Evolutionary conservation across 768 basidiomycete species (phyloP).

Genomic region (Gautieria morchelliformis): DNA sequence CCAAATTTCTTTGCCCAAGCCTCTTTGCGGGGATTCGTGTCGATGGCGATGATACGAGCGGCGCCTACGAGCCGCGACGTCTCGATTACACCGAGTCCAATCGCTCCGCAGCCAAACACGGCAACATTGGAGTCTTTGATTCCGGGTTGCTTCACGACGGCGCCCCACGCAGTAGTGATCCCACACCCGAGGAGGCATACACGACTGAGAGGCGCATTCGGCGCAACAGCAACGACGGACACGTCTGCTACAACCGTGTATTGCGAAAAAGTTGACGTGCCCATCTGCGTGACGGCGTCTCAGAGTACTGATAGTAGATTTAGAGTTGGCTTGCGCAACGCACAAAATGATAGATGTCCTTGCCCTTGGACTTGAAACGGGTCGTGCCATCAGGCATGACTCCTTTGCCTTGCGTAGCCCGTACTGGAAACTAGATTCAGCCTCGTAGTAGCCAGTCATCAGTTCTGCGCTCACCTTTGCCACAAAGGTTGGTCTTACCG

Average conservation of each 20-base stretch:
- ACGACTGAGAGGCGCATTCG: slow-evolving; percentile 82
- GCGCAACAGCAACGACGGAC: slow-evolving; percentile 86
- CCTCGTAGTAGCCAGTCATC: not conserved
- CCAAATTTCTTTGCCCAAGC: slow-evolving; percentile 88
- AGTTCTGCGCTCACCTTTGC: slow-evolving; percentile 48
- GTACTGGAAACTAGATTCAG: slow-evolving; percentile 41
- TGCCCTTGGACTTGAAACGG: slow-evolving; percentile 85
- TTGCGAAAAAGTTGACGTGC: slow-evolving; percentile 98
- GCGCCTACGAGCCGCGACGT: slow-evolving; percentile 73
- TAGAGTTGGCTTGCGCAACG: slow-evolving; percentile 19
- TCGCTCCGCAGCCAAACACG: slow-evolving; percentile 94
- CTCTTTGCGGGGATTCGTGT: slow-evolving; percentile 81
- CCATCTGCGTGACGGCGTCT: slow-evolving; percentile 56
- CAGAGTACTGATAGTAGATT: too few relatives aligned
- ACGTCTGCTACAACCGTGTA: slow-evolving; percentile 98
- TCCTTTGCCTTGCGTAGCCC: slow-evolving; percentile 88
- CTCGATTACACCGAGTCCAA: slow-evolving; percentile 87
- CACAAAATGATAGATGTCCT: slow-evolving; percentile 87
- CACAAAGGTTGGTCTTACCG: slow-evolving; percentile 98
- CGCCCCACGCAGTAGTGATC: slow-evolving; percentile 98
- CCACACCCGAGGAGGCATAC: slow-evolving; percentile 96
- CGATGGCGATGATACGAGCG: slow-evolving; percentile 84
- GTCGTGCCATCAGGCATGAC: slow-evolving; percentile 85
- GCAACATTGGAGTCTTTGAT: slow-evolving; percentile 81
- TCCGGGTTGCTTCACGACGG: slow-evolving; percentile 84